Base-by-base conservation (phyloP, 2,329 filamentous ascomycete genomes). In the Emergomyces pasteurianus region DNA sequence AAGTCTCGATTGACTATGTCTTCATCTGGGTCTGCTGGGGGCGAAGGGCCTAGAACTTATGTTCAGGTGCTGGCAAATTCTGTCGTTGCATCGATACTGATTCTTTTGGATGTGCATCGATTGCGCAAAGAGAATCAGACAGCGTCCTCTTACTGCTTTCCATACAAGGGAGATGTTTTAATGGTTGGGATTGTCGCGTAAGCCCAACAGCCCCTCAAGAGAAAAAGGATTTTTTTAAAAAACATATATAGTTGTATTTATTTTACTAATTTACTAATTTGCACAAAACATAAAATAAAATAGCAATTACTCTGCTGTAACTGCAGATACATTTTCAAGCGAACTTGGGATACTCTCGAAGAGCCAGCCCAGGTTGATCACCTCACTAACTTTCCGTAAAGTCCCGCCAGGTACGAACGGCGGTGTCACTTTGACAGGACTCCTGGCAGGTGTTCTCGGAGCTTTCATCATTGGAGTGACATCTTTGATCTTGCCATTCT, bases 371-470 rank as follows among this genome's bases (percentile, higher is more conserved):
- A 85, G 92, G 42, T 83, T 99, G 43, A 92, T 99, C 71, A 96
- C 90, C 3, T 92, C 89, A 16, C 84, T 82, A 18, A 85, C 77
- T 4, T 81, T 94, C 69, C 86, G 88, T 62, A 82, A 84, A 65
- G 94, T 97, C 0, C 92, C 94, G 0, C 87, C 84, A 1, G 94
- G 94, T 57, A 97, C 94, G 49, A 99, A 99, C 71, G 94, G 94
- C 38, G 94, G 92, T 18, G 89, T 99, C 9, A 95, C 90, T 0
- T 67, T 85, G 0, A 78, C 83, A 53, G 94, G 94, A 0, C 77
- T 96, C 0, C 75, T 79, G 0, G 89, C 90, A 1, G 92, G 91
- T 0, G 72, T 89, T 23, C 71, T 89, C 0, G 92, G 92, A 2
- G 86, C 89, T 10, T 81, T 88, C 46, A 75, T 81, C 61, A 80